Base-by-base conservation (phyloP, 140 eudicot genomes). In the Anethum foeniculum region DNA sequence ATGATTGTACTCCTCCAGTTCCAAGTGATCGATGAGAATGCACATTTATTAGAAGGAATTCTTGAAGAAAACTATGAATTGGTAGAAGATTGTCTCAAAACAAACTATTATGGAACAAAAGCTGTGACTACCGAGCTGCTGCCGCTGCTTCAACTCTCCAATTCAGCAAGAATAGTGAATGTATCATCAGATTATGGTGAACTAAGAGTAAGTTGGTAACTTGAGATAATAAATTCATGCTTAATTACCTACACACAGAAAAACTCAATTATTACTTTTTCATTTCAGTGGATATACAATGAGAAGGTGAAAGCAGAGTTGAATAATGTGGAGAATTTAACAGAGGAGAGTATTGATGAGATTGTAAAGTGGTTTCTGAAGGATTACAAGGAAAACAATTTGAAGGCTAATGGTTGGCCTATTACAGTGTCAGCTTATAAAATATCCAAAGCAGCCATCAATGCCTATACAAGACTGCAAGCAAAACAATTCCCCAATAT, bases 161-260 rank as follows among this genome's bases (percentile, higher is more conserved):
- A 47, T 32, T 80, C 92, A 2, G 85, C 90, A 46, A 86, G 92
- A 85, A 86, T 89, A 25, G 92, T 89, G 0, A 89, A 86, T 38
- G 34, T 89, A 65, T 68, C 88, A 38, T 89, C 92, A 3, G 19
- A 6, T 25, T 78, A 39, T 44, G 89, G 90, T 76, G 79, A 85
- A 67, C 85, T 89, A 39, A 62, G 46, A 13, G 92, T 89, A 84
- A 47, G 49, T 39, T 6, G 2, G 7, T 32, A 27, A 13, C 7
- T 69, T 30, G 39, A 69, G 19, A 32, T 69, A 13, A 7, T 3
- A 16, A 3, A 69, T 34, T 12, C 25, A 64, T 64, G 71, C 36
- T 28, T n/a, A 25, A 13, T 10, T 19, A 32, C 5, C 7, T 7
- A 27, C 16, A 68, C n/a, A n/a, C n/a, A n/a, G n/a, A n/a, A n/a